Base-by-base conservation (phyloP, 768 basidiomycete genomes). In the Tricholomella constricta region DNA sequence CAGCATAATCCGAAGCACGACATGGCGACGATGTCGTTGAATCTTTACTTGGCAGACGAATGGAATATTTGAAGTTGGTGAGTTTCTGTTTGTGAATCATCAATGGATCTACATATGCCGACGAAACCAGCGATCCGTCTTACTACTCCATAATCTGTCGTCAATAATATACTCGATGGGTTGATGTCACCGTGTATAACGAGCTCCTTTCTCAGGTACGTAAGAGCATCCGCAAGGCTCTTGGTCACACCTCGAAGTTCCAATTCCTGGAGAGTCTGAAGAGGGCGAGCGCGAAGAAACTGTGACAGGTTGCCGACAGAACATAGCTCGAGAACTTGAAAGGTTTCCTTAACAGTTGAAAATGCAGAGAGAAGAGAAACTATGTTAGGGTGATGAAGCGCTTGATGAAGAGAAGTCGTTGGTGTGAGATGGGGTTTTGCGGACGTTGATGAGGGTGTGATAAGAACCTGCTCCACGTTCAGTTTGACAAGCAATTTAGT, bases 321-420 rank as follows among this genome's bases (percentile, higher is more conserved):
- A 43, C 80, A 81, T n/a, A 75, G 64, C 52, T 83, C 81, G 7
- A 81, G 59, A 9, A 79, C 65, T 26, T 78, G 72, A 48, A 70
- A 75, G 29, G 61, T 57, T 2, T 66, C 67, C 5, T 56, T 59
- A 15, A 66, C 54, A 0, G 72, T 65, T 26, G 60, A 54, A 52
- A 80, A 79, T 2, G 60, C 60, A 9, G 75, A 75, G n/a, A 78
- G 67, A 3, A 82, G 59, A 20, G 80, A 72, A 14, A 78, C 69
- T 46, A 83, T 70, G 35, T 71, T 73, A 4, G 81, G 81, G 61
- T 83, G 81, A 55, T 73, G 73, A 15, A 82, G 65, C 0, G 73
- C 62, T 40, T 69, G 71, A 53, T 80, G 77, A 23, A 80, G 54
- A 0, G 61, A 45, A 15, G 64, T 55, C 6, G 69, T 59, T 3